A percentile compares a stretch with the other conserved stretches of the same genome.
Conservation (phyloP, 352 stramenopile species). For the Peronospora farinosa region DNA sequence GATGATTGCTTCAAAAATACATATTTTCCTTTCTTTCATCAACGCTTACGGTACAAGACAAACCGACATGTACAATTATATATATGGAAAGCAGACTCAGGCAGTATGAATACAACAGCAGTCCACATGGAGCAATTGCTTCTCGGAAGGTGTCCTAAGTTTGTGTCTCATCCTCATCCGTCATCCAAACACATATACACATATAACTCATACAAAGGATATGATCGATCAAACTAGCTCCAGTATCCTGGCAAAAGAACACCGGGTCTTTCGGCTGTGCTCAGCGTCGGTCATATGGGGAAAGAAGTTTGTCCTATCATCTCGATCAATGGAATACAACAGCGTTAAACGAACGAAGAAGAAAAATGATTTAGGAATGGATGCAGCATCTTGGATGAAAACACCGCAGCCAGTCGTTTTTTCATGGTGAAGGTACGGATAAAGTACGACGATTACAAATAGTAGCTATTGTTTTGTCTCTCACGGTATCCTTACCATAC, state of each 20-base stretch:
- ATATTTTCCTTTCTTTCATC: constrained; percentile 83
- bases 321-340: constrained; percentile 31
- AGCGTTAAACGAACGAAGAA: not conserved
- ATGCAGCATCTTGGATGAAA: not conserved
- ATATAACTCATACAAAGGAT: constrained; percentile 5
- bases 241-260: constrained; percentile 57
- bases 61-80: constrained; percentile 4
- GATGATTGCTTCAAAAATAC: constrained; percentile 53
- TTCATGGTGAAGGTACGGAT: not conserved
- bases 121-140: constrained; percentile 67
- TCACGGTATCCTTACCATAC: not conserved
- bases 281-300: constrained; percentile 74
- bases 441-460: not conserved
- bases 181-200: constrained; percentile 13
- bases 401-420: not conserved
- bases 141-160: constrained; percentile 84
- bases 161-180: constrained; percentile 61
- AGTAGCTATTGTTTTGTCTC: not conserved
- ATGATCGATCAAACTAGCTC: constrained; percentile 64
- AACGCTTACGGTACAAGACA: constrained; percentile 29
- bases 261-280: constrained; percentile 63
- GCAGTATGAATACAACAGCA: constrained; percentile 80
- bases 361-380: not conserved
- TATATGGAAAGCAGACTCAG: constrained; percentile 42
- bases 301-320: constrained; percentile 83